Evolutionary conservation across 1,139 yeast species (phyloP), one percentile per base, ranked within the genome.

Genomic region (Kurtzmaniella quercitrusa): DNA sequence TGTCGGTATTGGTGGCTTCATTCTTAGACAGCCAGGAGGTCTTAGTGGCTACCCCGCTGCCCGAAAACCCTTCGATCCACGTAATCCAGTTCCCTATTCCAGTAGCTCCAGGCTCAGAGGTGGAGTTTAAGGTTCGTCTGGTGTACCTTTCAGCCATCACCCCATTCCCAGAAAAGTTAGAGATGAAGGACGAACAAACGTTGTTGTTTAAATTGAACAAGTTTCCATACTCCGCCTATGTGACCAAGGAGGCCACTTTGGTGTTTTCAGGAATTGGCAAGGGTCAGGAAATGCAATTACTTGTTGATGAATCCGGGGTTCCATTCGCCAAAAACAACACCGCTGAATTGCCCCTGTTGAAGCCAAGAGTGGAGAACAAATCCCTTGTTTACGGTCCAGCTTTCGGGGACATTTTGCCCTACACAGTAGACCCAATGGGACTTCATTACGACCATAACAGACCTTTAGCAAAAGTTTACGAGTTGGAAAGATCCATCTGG

Each of bases 401-500:
- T 48, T 51, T 58, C 39, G 54, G 50, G 11, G 57, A 56, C 12
- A 59, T 79, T 25, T 61, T 57, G n/a, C 76, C 91, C 1, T 76
- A 70, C 52, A 59, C 79, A 1, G 52, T 68, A 34, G 57, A 66
- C 17, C 76, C 80, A 14, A 62, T 84, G 58, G 75, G 78, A 2
- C 62, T 90, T 37, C 65, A 80, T 41, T 91, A 77, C 63, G 80
- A 77, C 45, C 88, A 80, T 61, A 82, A 85, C 54, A 59, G 68
- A 39, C 95, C 98, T 10, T 59, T 90, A 49, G 66, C 81, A 12
- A 75, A 75, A 50, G 86, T 81, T 11, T 71, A 75, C 50, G 73
- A 68, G 48, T 71, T 89, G 48, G 70, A 79, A 51, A 79, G 98
- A 60, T 86, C 87, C 40, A 65, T 88, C 41, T 91, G 98, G 96